A percentile compares a stretch with the other conserved stretches of the same genome.
Evolutionary conservation across 2,329 filamentous ascomycete species (phyloP).

Genomic region (Torrubiellomyces zombiae): DNA sequence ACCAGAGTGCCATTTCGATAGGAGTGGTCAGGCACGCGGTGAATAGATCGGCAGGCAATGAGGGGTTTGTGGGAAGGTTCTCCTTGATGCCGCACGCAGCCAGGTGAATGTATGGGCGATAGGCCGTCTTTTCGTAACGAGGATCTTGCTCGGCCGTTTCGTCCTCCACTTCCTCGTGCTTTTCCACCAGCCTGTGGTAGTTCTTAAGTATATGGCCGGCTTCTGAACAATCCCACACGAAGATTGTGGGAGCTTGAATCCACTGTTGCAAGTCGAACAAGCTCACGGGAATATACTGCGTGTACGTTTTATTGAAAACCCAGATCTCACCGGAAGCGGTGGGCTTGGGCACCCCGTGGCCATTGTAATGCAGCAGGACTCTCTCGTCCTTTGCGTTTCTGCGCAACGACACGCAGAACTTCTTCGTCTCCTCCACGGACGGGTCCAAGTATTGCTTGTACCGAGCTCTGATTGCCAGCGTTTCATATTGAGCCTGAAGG

Average conservation of each 20-base stretch:
- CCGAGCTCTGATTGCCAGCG: slow-evolving; percentile 80
- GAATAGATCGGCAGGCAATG: slow-evolving; percentile 86
- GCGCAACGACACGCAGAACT: slow-evolving; percentile 79
- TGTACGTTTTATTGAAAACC: slow-evolving; percentile 99
- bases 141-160: slow-evolving; percentile 64
- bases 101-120: slow-evolving; percentile 62
- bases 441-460: slow-evolving; percentile 97
- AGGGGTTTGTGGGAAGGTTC: slow-evolving; percentile 85
- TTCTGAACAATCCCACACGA: slow-evolving; percentile 95
- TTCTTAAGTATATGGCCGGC: slow-evolving; percentile 91
- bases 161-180: slow-evolving; percentile 78
- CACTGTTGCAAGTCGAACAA: slow-evolving; percentile 89
- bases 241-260: slow-evolving; percentile 89
- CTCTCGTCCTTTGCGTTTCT: slow-evolving; percentile 91
- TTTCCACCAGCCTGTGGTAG: slow-evolving; percentile 86
- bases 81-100: slow-evolving; percentile 84
- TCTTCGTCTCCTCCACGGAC: slow-evolving; percentile 92
- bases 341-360: slow-evolving; percentile 89
- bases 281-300: slow-evolving; percentile 94
- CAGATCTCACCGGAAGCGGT: slow-evolving; percentile 94
- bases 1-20: slow-evolving; percentile 92
- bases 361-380: slow-evolving; percentile 96
- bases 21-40: slow-evolving; percentile 91
- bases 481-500: slow-evolving; percentile 92
- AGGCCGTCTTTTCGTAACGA: slow-evolving; percentile 63